phyloP scores from a whole-genome alignment of 2,329 filamentous ascomycete genomes.

The Ascochyta koolunga region DNA sequence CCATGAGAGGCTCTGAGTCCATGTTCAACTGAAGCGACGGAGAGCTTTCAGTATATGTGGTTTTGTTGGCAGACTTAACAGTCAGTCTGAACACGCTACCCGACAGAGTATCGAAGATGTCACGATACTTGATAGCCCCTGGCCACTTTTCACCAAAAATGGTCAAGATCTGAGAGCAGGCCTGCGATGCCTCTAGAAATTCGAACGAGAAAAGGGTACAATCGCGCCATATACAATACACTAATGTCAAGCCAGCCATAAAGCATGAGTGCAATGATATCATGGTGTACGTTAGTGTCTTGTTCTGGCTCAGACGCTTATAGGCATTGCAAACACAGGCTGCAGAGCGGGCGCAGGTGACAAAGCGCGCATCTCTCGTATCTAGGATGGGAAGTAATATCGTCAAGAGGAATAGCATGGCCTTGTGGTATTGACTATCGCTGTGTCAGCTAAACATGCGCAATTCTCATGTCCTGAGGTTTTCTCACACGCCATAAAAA shows the following conservation, averaged over 20 bases:
- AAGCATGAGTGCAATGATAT: conserved; percentile 37
- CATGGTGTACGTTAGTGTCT: conserved; percentile 35
- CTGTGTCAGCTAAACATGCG: neutral
- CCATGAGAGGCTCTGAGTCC: neutral
- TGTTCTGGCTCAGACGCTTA: conserved; percentile 32
- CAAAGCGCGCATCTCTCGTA: conserved; percentile 26
- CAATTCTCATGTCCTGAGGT: neutral
- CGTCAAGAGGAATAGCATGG: conserved; percentile 33
- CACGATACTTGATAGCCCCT: conserved; percentile 34
- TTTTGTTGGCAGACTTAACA: neutral
- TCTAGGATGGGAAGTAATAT: conserved; percentile 27
- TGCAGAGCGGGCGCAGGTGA: conserved; percentile 32
- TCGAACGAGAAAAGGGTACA: conserved; percentile 32
- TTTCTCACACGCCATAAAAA: conserved; percentile 26
- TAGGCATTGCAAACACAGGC: conserved; percentile 33
- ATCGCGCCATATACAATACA: conserved; percentile 38
- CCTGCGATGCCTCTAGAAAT: conserved; percentile 32
- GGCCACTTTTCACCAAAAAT: conserved; percentile 39
- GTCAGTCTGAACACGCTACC: conserved; percentile 25
- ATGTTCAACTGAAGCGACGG: neutral
- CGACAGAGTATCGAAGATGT: conserved; percentile 35
- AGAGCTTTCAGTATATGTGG: neutral
- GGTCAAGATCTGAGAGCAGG: conserved; percentile 32
- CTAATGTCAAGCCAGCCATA: conserved; percentile 32
- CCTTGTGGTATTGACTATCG: conserved; percentile 32